Conservation (phyloP, 2,329 filamentous ascomycete genomes). For the Xylaria sp. region DNA sequence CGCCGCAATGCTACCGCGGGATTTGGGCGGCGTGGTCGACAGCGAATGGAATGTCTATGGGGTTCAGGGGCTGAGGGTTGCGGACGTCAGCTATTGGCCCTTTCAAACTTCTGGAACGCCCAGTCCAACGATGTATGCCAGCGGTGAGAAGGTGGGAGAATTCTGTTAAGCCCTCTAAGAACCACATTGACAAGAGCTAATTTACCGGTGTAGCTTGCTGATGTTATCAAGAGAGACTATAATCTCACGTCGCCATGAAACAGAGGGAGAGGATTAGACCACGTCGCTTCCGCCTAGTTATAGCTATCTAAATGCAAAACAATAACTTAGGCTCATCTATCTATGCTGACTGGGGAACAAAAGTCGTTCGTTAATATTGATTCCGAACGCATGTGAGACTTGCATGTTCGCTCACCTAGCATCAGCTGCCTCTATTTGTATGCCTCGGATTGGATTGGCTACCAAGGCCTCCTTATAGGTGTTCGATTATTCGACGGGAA, state of each 20-base stretch:
- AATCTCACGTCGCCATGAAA: conserved; percentile 21
- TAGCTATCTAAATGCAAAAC: too few species aligned
- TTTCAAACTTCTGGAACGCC: conserved; percentile 24
- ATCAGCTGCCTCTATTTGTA: too few species aligned
- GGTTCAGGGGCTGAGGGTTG: conserved; percentile 32
- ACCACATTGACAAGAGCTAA: conserved; percentile 14
- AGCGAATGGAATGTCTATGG: conserved; percentile 49
- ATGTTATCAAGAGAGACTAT: conserved; percentile 25
- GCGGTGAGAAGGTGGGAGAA: conserved; percentile 35
- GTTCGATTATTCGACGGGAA: too few species aligned
- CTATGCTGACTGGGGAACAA: too few species aligned
- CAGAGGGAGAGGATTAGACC: background rate
- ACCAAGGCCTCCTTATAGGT: too few species aligned
- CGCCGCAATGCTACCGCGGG: conserved; percentile 54
- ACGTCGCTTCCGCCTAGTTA: background rate
- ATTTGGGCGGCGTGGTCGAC: conserved; percentile 48
- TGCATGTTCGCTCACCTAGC: too few species aligned
- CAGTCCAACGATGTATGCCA: conserved; percentile 31
- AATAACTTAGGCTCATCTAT: too few species aligned
- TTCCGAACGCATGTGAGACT: too few species aligned
- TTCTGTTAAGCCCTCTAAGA: background rate
- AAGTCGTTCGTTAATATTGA: too few species aligned
- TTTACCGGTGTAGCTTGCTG: conserved; percentile 17
- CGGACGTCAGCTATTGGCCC: conserved; percentile 34
- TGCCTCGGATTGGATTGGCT: too few species aligned